These are phyloP conservation scores for Geotrichum australiense DNA, from an alignment of 1,139 yeast genomes.

Conservation along the genomic window DNA sequence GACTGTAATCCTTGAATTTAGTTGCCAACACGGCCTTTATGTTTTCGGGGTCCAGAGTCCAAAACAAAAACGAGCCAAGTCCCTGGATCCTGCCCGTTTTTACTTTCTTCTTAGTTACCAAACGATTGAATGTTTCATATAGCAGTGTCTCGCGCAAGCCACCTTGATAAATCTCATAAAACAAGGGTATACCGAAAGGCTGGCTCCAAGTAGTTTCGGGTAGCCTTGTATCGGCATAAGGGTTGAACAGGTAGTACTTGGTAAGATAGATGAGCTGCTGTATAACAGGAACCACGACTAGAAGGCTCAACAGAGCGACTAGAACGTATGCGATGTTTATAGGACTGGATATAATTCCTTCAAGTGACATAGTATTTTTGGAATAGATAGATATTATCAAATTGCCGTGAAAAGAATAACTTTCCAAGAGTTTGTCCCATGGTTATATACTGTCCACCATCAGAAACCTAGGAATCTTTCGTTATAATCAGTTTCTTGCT, in stretches of 20 bases:
- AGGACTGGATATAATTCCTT: too few species aligned
- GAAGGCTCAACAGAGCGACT: too few species aligned
- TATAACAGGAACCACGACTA: not conserved
- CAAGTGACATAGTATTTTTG: too few species aligned
- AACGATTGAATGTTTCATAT: not conserved
- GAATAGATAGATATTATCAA: too few species aligned
- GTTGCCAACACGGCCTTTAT: slow-evolving; percentile 33
- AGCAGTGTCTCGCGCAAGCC: not conserved
- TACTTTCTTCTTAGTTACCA: not conserved
- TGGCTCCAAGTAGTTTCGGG: not conserved
- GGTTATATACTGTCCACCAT: too few species aligned
- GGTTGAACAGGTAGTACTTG: not conserved
- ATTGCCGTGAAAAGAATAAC: too few species aligned
- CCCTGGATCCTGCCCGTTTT: slow-evolving; percentile 10
- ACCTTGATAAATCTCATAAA: not conserved
- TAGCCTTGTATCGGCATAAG: not conserved
- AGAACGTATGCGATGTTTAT: too few species aligned
- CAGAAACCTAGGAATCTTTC: too few species aligned
- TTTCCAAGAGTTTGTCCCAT: too few species aligned
- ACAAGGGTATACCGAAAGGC: not conserved
- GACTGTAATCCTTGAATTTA: slow-evolving; percentile 43
- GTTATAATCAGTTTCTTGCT: too few species aligned
- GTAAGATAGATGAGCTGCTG: not conserved
- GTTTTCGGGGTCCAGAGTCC: slow-evolving; percentile 45
- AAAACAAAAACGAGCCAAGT: slow-evolving; percentile 14